phyloP scores from a whole-genome alignment of 257 asterid genomes.

The Fraxinus americana region DNA sequence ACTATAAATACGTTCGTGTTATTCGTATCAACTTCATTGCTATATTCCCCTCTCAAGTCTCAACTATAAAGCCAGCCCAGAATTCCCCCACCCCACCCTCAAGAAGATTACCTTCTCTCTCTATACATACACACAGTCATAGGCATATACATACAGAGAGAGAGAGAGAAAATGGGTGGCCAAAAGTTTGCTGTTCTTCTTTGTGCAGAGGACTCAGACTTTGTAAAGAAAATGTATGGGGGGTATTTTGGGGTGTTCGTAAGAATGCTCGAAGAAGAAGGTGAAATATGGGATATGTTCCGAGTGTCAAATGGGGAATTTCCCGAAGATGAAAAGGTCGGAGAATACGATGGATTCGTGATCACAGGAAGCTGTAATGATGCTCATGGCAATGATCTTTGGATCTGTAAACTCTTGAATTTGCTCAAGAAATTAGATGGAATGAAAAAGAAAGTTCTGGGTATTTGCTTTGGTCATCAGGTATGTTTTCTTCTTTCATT shows the following conservation, averaged over 20 bases:
- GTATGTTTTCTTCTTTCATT: conserved; percentile 28
- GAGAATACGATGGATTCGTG: conserved; percentile 67
- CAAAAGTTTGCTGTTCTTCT: background rate
- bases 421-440: conserved; percentile 60
- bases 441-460: conserved; percentile 72
- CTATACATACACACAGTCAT: background rate
- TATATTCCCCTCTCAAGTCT: no score
- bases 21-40: no score
- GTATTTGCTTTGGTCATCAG: conserved; percentile 94
- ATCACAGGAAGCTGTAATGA: conserved; percentile 92
- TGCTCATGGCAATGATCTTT: conserved; percentile 77
- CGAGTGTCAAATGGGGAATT: conserved; percentile 70
- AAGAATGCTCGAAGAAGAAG: conserved; percentile 87
- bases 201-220: background rate
- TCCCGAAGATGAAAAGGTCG: conserved; percentile 70
- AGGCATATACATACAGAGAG: no score
- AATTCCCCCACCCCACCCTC: no score
- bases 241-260: conserved; percentile 85
- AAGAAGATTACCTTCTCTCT: conserved; percentile 1
- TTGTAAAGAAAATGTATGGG: conserved; percentile 70
- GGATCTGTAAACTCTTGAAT: conserved; percentile 64
- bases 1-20: no score
- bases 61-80: no score
- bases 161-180: background rate
- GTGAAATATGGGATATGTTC: conserved; percentile 73